Evolutionary conservation across 345 rosid genomes (phyloP), one percentile per base, ranked within the genome.

Genomic region (Aquilaria malaccensis): DNA sequence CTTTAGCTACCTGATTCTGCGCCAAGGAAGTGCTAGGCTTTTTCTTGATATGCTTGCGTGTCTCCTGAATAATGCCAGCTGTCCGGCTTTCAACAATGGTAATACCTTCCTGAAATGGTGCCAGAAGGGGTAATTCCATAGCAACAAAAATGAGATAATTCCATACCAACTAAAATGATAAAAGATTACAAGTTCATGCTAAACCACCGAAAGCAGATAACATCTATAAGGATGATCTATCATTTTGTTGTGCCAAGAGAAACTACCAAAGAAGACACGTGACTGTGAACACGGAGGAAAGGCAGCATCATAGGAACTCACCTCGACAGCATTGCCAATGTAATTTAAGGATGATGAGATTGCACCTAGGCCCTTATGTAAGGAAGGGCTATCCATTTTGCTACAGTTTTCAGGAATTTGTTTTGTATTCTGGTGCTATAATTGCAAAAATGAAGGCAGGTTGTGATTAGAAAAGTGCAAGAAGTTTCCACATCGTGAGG

Each of bases 291-390:
- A 41, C 12, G 37, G 46, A 10, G 6, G 0, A 15, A 14, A 54
- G 31, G 55, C n/a, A 33, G 43, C 43, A 37, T 37, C 30, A 52
- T 60, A 56, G 7, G 54, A 61, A 70, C 74, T 56, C 65, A 85
- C 98, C 96, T 92, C 98, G 70, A 86, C 86, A 31, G 76, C 93
- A 74, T 81, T 82, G 33, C 89, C 95, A 62, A 88, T 83, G 50
- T 83, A 91, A 68, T 78, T 84, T 41, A 93, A 71, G 29, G 96
- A 89, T 33, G 96, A 81, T 32, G 96, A 68, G 64, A 93, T 67
- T 5, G 83, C 88, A 55, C 74, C 86, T 53, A 89, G 73, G 46
- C 94, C 80, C 77, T 76, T 87, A 66, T 81, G 84, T 12, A 85
- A 68, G 14, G 79, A 65, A 72, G 98, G 94, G 74, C 67, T 74